These are phyloP conservation scores for Lycium ferocissimum DNA, from an alignment of 257 asterid species.

Conservation along the genomic window DNA sequence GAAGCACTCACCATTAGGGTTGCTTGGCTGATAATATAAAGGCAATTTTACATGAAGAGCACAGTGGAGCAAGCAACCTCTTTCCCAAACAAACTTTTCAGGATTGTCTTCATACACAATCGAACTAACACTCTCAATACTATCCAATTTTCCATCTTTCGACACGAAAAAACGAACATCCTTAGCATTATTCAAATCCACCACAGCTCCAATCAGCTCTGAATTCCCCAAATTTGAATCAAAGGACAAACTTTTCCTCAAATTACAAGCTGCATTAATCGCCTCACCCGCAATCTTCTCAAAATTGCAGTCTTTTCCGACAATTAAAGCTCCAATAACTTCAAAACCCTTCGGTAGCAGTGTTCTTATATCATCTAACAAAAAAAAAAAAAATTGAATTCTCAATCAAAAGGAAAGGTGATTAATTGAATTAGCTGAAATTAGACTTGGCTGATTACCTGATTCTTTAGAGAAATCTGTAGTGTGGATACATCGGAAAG, in stretches of 20 bases:
- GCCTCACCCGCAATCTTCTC: conserved; percentile 59
- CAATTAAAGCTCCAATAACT: conserved; percentile 76
- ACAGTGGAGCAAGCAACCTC: conserved; percentile 70
- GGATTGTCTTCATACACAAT: conserved; percentile 71
- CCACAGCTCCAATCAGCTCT: conserved; percentile 66
- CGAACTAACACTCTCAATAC: conserved; percentile 50
- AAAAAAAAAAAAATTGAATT: not conserved
- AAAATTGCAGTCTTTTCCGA: conserved; percentile 42
- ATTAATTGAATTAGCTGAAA: no score
- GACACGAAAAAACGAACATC: conserved; percentile 70
- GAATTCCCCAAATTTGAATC: conserved; percentile 32
- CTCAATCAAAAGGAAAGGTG: not conserved
- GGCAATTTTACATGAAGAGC: conserved; percentile 78
- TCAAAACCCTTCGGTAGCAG: conserved; percentile 83
- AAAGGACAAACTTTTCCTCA: conserved; percentile 57
- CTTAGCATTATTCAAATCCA: conserved; percentile 51
- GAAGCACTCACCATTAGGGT: conserved; percentile 58
- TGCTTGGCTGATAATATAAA: conserved; percentile 59
- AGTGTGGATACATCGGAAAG: conserved; percentile 74
- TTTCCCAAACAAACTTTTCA: conserved; percentile 74
- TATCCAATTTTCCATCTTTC: conserved; percentile 41
- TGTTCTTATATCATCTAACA: conserved; percentile 73
- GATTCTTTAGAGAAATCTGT: conserved; percentile 64
- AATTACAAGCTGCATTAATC: conserved; percentile 52
- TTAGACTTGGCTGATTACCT: conserved; percentile 48